phyloP scores from a whole-genome alignment of 495 filamentous ascomycete genomes.

The Emericellopsis terricola region DNA sequence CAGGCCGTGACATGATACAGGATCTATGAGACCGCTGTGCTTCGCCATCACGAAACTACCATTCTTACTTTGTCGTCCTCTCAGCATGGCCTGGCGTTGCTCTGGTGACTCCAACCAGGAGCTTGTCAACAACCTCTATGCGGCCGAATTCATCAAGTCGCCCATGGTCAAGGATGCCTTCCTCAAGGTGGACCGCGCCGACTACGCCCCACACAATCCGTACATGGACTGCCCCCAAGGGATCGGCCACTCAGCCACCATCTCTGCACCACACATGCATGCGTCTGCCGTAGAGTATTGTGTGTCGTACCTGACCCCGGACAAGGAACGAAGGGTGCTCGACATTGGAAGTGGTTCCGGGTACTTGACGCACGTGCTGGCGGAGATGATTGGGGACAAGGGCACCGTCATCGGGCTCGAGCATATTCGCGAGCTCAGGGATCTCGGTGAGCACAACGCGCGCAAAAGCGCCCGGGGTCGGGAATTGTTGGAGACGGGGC shows the following conservation, averaged over 20 bases:
- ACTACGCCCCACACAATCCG: conserved; percentile 50
- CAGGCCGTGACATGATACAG: too few species aligned
- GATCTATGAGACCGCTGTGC: too few species aligned
- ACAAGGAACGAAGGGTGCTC: conserved; percentile 36
- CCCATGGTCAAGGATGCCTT: conserved; percentile 61
- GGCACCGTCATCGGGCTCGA: conserved; percentile 72
- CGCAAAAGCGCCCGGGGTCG: conserved; percentile 48
- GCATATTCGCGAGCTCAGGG: conserved; percentile 63
- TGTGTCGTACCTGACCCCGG: conserved; percentile 37
- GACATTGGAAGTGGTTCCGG: conserved; percentile 86
- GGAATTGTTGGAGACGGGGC: conserved; percentile 35
- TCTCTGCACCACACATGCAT: conserved; percentile 96
- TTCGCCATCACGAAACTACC: too few species aligned
- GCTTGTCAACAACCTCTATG: conserved; percentile 62
- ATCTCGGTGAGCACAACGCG: conserved; percentile 60
- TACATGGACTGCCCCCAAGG: conserved; percentile 85
- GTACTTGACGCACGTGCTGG: conserved; percentile 81
- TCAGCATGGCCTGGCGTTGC: conserved; percentile 88
- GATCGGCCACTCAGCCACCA: conserved; percentile 80
- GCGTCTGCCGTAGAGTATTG: conserved; percentile 56
- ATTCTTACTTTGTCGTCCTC: too few species aligned
- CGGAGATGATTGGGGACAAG: conserved; percentile 46
- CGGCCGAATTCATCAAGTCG: conserved; percentile 51
- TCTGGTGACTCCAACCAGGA: conserved; percentile 61
- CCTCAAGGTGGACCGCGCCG: conserved; percentile 66